A percentile compares a stretch with the other conserved stretches of the same genome.
phyloP scores from a whole-genome alignment of 177 flowering plant species.

The Vitis hybrid region DNA sequence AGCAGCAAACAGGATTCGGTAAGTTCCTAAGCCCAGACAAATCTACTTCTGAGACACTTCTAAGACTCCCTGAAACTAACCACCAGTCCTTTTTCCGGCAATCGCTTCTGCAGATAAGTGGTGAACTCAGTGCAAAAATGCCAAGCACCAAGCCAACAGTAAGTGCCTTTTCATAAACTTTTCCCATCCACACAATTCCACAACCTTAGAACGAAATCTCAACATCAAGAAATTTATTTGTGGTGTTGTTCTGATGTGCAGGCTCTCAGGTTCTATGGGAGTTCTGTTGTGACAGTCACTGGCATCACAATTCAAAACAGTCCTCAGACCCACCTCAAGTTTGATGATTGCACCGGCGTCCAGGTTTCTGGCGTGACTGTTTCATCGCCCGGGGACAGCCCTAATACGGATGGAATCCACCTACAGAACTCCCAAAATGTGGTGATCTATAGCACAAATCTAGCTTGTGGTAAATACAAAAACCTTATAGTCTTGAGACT shows the following conservation, averaged over 20 bases:
- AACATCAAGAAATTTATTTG: not conserved
- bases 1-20: not conserved
- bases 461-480: conserved; percentile 57
- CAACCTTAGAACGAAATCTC: not conserved
- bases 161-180: not conserved
- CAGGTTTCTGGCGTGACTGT: conserved; percentile 29
- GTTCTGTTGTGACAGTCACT: conserved; percentile 31
- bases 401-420: conserved; percentile 53
- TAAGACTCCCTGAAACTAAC: too few species aligned
- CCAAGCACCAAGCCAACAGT: conserved; percentile 13
- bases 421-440: conserved; percentile 47
- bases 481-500: not conserved
- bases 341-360: conserved; percentile 41
- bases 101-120: not conserved
- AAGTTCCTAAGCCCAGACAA: not conserved
- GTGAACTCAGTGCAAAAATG: conserved; percentile 8
- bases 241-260: conserved; percentile 12
- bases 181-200: not conserved
- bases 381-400: conserved; percentile 42
- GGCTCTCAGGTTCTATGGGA: conserved; percentile 50
- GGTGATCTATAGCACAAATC: conserved; percentile 26
- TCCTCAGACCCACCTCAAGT: conserved; percentile 47
- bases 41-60: too few species aligned
- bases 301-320: conserved; percentile 50
- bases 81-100: too few species aligned